Evolutionary conservation across 768 basidiomycete genomes (phyloP), one percentile per base, ranked within the genome.

Genomic region (Lyophyllum shimeji): DNA sequence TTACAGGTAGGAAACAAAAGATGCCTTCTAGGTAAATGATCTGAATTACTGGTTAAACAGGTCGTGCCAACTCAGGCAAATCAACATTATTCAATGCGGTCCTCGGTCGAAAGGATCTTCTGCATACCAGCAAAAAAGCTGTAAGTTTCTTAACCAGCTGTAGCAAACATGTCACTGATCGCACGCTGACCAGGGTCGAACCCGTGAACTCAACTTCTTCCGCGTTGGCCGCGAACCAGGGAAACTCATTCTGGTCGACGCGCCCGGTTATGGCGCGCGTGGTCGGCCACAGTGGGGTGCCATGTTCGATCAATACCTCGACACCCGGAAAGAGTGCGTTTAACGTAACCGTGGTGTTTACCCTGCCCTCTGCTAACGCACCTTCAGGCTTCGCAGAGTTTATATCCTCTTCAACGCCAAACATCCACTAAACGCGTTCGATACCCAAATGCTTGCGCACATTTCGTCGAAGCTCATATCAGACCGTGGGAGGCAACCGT

Each of bases 41-140:
- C 15, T 21, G 45, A 46, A 25, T 11, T 13, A 25, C 23, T 46
- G n/a, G 23, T 25, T 21, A 37, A 49, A 56, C 15, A 88, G 90
- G 90, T 18, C 84, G 90, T 56, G 89, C 90, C 2, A 92, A 92
- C 63, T 84, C 77, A 21, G 90, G 90, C 24, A 92, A 92, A 67
- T 90, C 89, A 1, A 81, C 85, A 3, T 69, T 92, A 27, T 76
- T 91, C 8, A 92, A 91, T 60, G 81, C 84, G 12, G 79, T 91
- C 3, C 63, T 90, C 3, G 82, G 82, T 1, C 73, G 86, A 31
- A 84, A 67, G 50, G 71, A 75, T 39, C 69, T 92, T 27, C 67
- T 87, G 15, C 75, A 79, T 37, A 85, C 84, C 0, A 89, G 88
- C 68, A 87, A 84, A 58, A 88, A 85, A 65, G 82, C 89, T 37